Base-by-base conservation (phyloP, 164 flowering plant species). In the Saururus chinensis region DNA sequence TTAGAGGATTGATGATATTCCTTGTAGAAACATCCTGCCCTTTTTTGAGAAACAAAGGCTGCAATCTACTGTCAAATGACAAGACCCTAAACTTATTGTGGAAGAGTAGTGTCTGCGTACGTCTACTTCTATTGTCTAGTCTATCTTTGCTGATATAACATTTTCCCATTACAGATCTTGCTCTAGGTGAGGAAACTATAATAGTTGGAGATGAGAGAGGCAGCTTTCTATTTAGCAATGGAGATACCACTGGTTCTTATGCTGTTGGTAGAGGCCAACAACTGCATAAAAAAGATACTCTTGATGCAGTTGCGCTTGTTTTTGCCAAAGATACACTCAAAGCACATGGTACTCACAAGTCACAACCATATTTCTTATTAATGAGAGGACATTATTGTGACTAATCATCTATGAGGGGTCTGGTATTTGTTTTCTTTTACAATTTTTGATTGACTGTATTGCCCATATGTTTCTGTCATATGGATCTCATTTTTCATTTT, bases 151-250 rank as follows among this genome's bases (percentile, higher is more conserved):
- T 21, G 21, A 23, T 2, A 19, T 26, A 11, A 49, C 35, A 20
- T 62, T 4, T 37, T 51, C 37, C 24, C 65, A 4, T 59, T 57
- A 19, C 68, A 72, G 75, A 72, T 64, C 51, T 23, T 64, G 66
- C 59, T 25, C 60, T 72, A 22, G 61, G 65, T 57, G 41, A 20
- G 56, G 63, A 68, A 42, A 72, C 75, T 42, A 51, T 61, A 25
- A 64, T 72, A 68, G 80, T 77, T 40, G 91, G 96, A 56, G 81
- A 79, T 73, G 82, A 73, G 48, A 64, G 74, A 59, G 64, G 82
- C 55, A 51, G 37, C 25, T 82, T 80, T 71, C 45, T 73, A 23
- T 78, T 73, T 62, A 70, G 71, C 70, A 61, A 68, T 74, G 71
- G 63, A 19, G 62, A 60, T 60, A 60, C 14, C 17, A 45, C 0